Conservation (phyloP, 495 filamentous ascomycete species). For the Aspergillus nidulans region DNA sequence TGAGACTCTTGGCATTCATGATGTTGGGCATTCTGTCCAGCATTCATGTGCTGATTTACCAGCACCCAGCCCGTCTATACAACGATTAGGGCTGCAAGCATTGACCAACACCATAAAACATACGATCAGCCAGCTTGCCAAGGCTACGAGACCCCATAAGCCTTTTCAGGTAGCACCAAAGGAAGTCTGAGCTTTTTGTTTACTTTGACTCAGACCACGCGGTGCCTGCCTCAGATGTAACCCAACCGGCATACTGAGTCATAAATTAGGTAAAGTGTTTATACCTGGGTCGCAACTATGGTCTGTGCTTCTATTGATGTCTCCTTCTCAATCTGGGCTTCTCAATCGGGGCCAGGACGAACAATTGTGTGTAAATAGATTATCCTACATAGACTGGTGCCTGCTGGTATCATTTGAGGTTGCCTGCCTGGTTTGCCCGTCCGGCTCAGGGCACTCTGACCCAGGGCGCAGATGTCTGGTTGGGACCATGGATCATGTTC, state of each 20-base stretch:
- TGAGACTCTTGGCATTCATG: too few relatives aligned
- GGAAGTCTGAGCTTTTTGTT: neutral
- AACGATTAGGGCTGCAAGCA: too few relatives aligned
- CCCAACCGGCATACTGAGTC: neutral
- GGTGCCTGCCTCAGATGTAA: neutral
- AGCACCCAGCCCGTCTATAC: too few relatives aligned
- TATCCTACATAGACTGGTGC: neutral
- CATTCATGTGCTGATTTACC: too few relatives aligned
- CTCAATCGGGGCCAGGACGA: neutral
- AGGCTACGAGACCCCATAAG: too few relatives aligned
- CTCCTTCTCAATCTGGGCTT: neutral
- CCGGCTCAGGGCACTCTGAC: neutral
- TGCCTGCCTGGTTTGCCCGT: neutral
- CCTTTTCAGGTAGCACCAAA: neutral
- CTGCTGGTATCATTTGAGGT: neutral
- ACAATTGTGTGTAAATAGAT: neutral
- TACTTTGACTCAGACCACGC: neutral
- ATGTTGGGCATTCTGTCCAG: too few relatives aligned
- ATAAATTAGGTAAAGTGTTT: neutral
- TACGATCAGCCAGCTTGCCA: too few relatives aligned
- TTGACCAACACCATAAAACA: too few relatives aligned
- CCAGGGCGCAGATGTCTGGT: neutral
- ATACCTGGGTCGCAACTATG: neutral
- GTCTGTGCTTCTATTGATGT: too few relatives aligned
- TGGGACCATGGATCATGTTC: neutral